These are phyloP conservation scores for Zopfochytrium polystomum DNA, from an alignment of 371 early-diverging fungal genomes.

Conservation along the genomic window DNA sequence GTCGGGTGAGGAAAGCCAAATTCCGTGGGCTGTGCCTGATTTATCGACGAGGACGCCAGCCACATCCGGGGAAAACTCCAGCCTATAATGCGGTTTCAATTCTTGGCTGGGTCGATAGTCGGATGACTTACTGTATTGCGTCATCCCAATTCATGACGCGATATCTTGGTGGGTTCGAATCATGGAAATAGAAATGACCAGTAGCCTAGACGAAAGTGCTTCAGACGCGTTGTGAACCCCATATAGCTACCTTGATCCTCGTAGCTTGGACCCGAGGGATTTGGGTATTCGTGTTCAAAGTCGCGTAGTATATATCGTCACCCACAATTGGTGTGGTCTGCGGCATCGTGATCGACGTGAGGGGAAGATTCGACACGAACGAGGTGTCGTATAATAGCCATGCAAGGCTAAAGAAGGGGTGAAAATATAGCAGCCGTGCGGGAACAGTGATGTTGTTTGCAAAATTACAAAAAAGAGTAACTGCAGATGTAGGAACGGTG, in stretches of 20 bases:
- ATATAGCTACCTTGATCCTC: slow-evolving; percentile 10
- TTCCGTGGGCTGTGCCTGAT: background rate
- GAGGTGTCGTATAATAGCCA: background rate
- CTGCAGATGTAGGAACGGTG: slow-evolving; percentile 71
- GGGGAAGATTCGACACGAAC: background rate
- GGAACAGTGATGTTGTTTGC: slow-evolving; percentile 71
- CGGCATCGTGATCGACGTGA: background rate
- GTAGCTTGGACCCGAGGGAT: slow-evolving; percentile 28
- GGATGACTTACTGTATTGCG: slow-evolving; percentile 23
- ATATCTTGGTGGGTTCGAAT: slow-evolving; percentile 32
- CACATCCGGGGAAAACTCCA: background rate
- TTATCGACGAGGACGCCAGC: background rate
- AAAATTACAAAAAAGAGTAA: slow-evolving; percentile 75
- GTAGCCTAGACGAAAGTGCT: background rate
- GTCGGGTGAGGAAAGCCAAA: background rate
- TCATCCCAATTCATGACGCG: slow-evolving; percentile 35
- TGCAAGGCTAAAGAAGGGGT: slow-evolving; percentile 16
- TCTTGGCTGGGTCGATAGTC: background rate
- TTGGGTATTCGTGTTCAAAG: slow-evolving; percentile 32
- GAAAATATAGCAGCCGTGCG: slow-evolving; percentile 62
- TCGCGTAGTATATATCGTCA: slow-evolving; percentile 23
- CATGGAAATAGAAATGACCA: slow-evolving; percentile 33
- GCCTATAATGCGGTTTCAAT: too few species aligned
- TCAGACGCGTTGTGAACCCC: background rate
- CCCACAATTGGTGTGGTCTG: slow-evolving; percentile 15